Conservation (phyloP, 805 yeast genomes). For the Candida khao-thaluensis region DNA sequence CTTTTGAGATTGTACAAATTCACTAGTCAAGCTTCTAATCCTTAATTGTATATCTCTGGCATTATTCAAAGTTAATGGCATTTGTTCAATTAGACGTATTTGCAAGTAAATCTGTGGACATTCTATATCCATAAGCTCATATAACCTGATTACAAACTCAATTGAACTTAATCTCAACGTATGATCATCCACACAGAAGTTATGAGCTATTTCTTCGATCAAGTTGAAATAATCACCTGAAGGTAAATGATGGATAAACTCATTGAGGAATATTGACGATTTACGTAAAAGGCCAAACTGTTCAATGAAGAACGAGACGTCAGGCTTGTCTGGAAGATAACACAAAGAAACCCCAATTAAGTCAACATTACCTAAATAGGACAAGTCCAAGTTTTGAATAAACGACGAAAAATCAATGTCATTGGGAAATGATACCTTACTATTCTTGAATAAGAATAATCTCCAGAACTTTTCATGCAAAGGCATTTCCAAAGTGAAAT, state of each 20-base stretch:
- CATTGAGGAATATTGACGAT: conserved; percentile 13
- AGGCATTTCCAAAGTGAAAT: background rate
- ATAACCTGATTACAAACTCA: conserved; percentile 40
- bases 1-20: conserved; percentile 26
- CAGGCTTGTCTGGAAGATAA: background rate
- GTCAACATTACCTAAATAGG: conserved; percentile 11
- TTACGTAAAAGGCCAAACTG: conserved; percentile 11
- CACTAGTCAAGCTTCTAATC: conserved; percentile 55
- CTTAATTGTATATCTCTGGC: conserved; percentile 75
- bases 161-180: conserved; percentile 50
- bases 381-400: conserved; percentile 1
- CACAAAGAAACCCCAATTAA: conserved; percentile 10
- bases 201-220: conserved; percentile 8
- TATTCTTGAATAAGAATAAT: conserved; percentile 10
- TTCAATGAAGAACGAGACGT: background rate
- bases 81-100: conserved; percentile 62
- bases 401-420: conserved; percentile 5
- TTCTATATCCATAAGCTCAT: conserved; percentile 20
- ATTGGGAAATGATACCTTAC: background rate
- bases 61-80: conserved; percentile 65
- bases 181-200: conserved; percentile 11
- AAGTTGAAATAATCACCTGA: background rate
- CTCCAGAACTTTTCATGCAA: conserved; percentile 14
- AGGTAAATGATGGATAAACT: background rate
- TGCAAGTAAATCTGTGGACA: conserved; percentile 46